These are phyloP conservation scores for Tetrapyrgos nigripes DNA, from an alignment of 1,284 basidiomycete species.

Conservation along the genomic window DNA sequence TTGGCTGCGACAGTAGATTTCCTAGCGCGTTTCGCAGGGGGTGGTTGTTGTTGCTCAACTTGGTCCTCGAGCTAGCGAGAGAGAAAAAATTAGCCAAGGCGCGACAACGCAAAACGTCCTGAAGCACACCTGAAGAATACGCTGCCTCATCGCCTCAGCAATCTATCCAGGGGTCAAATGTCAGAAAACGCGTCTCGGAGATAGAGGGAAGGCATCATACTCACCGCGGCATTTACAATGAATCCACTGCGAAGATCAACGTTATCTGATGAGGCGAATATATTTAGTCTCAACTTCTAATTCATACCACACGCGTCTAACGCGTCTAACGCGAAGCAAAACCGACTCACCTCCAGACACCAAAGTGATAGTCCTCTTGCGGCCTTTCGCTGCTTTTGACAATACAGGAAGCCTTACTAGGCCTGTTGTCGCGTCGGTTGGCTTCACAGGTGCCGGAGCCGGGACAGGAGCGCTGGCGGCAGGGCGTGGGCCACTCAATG, in stretches of 20 bases:
- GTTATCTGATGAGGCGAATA: not conserved
- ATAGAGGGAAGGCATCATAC: not conserved
- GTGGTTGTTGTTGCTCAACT: not conserved
- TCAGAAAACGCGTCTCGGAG: not conserved
- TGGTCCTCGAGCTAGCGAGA: not conserved
- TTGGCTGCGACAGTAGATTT: not conserved
- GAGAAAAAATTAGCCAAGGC: no score
- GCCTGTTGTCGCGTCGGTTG: not conserved
- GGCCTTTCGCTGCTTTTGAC: not conserved
- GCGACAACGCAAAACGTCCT: not conserved
- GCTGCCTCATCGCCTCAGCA: not conserved
- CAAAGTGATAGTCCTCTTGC: not conserved
- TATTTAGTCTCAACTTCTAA: not conserved
- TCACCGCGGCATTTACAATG: not conserved
- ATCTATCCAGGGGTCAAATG: not conserved
- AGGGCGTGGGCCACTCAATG: no score
- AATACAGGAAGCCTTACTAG: not conserved
- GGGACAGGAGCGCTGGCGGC: no score
- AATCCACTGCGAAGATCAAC: not conserved
- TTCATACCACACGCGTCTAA: no score
- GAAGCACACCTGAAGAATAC: not conserved
- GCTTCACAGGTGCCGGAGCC: no score
- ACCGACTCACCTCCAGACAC: not conserved
- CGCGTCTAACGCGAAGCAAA: not conserved
- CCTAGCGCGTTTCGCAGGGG: not conserved